These are phyloP conservation scores for Sindora glabra DNA, from an alignment of 306 rosid genomes.

Conservation along the genomic window DNA sequence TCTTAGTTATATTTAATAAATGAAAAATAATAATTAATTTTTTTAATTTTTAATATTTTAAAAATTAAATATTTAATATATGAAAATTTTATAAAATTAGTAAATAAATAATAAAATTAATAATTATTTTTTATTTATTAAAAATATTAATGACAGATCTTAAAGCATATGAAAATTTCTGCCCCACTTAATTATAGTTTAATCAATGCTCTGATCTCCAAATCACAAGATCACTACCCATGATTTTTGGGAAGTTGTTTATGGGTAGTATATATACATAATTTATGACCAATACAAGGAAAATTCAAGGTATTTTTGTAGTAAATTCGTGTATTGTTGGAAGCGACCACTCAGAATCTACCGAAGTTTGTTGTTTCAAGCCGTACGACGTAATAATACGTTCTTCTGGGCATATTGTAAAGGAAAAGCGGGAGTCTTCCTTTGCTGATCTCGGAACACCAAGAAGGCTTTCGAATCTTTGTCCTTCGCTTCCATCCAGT, in stretches of 20 bases:
- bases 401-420: constrained; percentile 7
- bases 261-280: neutral
- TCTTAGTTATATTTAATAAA: too few species aligned
- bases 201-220: neutral
- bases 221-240: neutral
- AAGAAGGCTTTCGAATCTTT: constrained; percentile 32
- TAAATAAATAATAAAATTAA: too few species aligned
- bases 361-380: neutral
- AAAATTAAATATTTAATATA: too few species aligned
- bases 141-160: too few species aligned
- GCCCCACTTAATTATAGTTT: neutral
- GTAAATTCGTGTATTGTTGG: neutral
- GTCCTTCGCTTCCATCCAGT: constrained; percentile 15
- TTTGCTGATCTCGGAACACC: constrained; percentile 39
- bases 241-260: neutral
- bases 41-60: too few species aligned
- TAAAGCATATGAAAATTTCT: too few species aligned
- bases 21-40: too few species aligned
- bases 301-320: neutral
- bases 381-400: neutral
- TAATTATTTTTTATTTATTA: too few species aligned
- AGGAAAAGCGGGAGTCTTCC: constrained; percentile 15
- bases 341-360: neutral
- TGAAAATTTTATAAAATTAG: too few species aligned
- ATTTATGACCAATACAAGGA: neutral